Base-by-base conservation (phyloP, 2,329 filamentous ascomycete species). In the Beauveria brongniartii region DNA sequence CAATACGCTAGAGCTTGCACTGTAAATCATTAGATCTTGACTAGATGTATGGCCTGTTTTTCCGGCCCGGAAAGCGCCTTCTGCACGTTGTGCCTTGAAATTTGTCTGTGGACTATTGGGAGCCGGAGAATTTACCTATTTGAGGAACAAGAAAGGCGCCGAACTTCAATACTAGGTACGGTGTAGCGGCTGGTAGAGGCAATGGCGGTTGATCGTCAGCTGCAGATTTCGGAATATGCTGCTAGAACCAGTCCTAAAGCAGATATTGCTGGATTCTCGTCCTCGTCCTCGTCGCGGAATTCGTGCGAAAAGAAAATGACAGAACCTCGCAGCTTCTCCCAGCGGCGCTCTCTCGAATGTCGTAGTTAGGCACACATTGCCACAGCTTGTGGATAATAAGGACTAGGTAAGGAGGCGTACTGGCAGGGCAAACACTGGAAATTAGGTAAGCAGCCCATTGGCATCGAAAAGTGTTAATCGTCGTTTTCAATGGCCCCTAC, bases 401-500 rank as follows among this genome's bases (percentile, higher is more conserved):
- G 30, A 34, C 30, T 68, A 68, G 69, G 3, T 22, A 24, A 24
- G 67, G 68, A 70, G 68, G 67, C 66, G 64, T 67, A 63, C 54
- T 2, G 2, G 6, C 61, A 62, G 55, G 55, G 50, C 50, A 62
- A 47, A n/a, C 48, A 55, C 24, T 50, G 6, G 34, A 43, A 54
- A 59, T 62, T 62, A 62, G 55, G 61, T 62, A 62, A 62, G 55
- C 61, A 62, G 14, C 16, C 24, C 1, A 14, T 30, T 10, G 24
- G 18, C 44, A 44, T 51, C 26, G 22, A 24, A 24, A 41, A 22
- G 14, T 50, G 8, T 43, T 28, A 8, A 30, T 30, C 28, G 28
- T 28, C 26, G 7, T 8, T 28, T 28, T 28, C 26, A 7, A 30
- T 10, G 28, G 9, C 28, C 28, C 28, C 28, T 30, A 10, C 9